phyloP scores from a whole-genome alignment of 177 flowering plant species.

The Vitis hybrid region DNA sequence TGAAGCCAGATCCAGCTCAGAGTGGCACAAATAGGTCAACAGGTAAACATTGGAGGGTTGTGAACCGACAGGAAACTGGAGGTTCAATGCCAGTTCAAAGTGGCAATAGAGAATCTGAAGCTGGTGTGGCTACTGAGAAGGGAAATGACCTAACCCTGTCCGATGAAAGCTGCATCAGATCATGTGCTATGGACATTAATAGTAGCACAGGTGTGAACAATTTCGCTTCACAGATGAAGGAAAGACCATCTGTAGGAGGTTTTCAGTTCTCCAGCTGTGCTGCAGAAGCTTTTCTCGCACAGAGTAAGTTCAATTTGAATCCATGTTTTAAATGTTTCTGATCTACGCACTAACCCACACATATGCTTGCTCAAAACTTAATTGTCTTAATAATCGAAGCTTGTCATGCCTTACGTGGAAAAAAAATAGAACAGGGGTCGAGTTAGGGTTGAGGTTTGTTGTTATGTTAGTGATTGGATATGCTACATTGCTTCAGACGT shows the following conservation, averaged over 20 bases:
- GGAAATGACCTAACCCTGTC: constrained; percentile 14
- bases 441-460: no score
- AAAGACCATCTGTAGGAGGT: constrained; percentile 16
- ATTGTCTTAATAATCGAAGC: background rate
- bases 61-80: constrained; percentile 43
- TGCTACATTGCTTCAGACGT: background rate
- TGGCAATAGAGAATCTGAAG: constrained; percentile 24
- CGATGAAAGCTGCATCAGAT: constrained; percentile 21
- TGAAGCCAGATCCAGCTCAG: constrained; percentile 30
- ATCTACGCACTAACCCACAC: no score
- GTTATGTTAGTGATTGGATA: background rate
- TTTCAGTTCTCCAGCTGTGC: constrained; percentile 33
- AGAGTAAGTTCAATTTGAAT: constrained; percentile 44
- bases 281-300: constrained; percentile 65
- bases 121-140: constrained; percentile 15
- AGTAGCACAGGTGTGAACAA: background rate
- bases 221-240: constrained; percentile 7
- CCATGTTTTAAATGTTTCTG: background rate
- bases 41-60: constrained; percentile 64
- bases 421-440: no score
- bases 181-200: constrained; percentile 14
- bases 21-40: constrained; percentile 25
- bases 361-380: background rate
- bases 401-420: no score
- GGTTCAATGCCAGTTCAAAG: constrained; percentile 20